Base-by-base conservation (phyloP, 148 eudicot species). In the Oxyria digyna region DNA sequence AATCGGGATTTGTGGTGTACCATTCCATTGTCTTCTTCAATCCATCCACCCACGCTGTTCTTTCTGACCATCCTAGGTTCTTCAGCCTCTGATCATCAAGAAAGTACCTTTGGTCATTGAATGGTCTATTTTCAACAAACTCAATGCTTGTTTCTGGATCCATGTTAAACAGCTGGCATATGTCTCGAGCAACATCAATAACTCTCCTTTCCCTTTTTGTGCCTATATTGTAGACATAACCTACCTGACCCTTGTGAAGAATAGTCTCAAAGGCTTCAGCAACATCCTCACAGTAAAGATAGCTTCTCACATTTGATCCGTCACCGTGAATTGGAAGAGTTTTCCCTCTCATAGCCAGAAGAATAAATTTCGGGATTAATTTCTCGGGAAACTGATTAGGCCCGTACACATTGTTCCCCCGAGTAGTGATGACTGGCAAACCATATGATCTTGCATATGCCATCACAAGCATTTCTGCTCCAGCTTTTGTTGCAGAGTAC, bases 381-480 rank as follows among this genome's bases (percentile, higher is more conserved):
- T 89, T 89, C 77, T 89, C 96, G 6, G 96, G 96, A 76, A 85
- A 89, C 26, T 89, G 96, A 72, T 87, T 84, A n/a, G 96, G 92
- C 3, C 96, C 92, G 74, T 89, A 89, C 42, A 89, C 90, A 69
- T 89, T 89, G 80, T 89, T 89, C 24, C 92, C 96, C 3, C 89
- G 81, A 48, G 92, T 89, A 13, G 89, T 89, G 20, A 89, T 89
- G 68, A 84, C 87, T 14, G 96, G 96, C 64, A 89, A 72, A 3
- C 87, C 93, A 72, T 87, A 89, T 1, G 96, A 89, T 70, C 96
- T 72, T 4, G 82, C 85, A 73, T 89, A 89, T 33, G 96, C 96
- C 96, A 89, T 83, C 29, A 87, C 96, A 63, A 89, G 92, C 96
- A 89, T 89, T 78, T 89, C 96, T 33, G 96, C 96, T 37, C 92